Evolutionary conservation across 352 stramenopile genomes (phyloP), one percentile per base, ranked within the genome.

Genomic region (Pythium guiyangense): DNA sequence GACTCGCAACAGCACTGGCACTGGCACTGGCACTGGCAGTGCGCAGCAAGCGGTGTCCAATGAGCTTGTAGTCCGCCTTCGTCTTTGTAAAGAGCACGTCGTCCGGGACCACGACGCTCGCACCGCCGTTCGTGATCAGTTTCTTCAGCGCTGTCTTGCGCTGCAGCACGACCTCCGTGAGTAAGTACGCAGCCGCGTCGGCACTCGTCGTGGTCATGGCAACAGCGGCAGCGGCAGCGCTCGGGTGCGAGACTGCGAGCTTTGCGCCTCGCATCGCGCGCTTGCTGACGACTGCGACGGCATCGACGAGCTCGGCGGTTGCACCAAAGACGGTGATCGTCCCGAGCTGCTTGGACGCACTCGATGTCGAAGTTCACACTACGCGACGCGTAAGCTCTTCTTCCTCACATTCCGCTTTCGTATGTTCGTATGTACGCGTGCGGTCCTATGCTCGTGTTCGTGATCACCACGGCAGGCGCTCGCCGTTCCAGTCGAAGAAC

Each of bases 11-110:
- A n/a, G n/a, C n/a, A n/a, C n/a, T n/a, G n/a, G n/a, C n/a, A n/a
- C n/a, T n/a, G n/a, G n/a, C n/a, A n/a, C n/a, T n/a, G n/a, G n/a
- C n/a, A n/a, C n/a, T n/a, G n/a, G n/a, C n/a, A n/a, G n/a, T n/a
- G n/a, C n/a, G n/a, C n/a, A n/a, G n/a, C n/a, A n/a, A n/a, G n/a
- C n/a, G n/a, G n/a, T n/a, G n/a, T n/a, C n/a, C n/a, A n/a, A n/a
- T 17, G 50, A 56, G 22, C 20, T 5, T 10, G 37, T 56, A 56
- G 37, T 56, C 37, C 3, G 39, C 17, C 8, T 48, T 56, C 15
- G 34, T 56, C 50, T 48, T 56, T 6, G 50, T 42, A 26, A 57
- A 49, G 39, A 57, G 27, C 39, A 57, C 40, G 51, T 57, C 17
- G 51, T 57, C 27, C 18, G 40, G 6, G 26, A 57, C 47, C 39